phyloP scores from a whole-genome alignment of 2,329 filamentous ascomycete species.

The Arachnomyces sp. region DNA sequence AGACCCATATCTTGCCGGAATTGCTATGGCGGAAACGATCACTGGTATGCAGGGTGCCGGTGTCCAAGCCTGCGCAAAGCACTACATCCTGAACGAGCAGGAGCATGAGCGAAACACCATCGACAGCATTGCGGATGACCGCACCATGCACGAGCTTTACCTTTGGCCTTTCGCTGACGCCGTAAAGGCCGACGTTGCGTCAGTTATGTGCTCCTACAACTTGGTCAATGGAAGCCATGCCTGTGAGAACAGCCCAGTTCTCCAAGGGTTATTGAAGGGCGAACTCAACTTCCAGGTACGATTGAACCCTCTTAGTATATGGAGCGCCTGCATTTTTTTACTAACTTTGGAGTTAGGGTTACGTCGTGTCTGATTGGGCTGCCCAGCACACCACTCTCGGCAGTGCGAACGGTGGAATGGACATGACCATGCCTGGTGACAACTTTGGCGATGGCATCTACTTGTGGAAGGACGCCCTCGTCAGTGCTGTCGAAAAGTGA shows the following conservation, averaged over 20 bases:
- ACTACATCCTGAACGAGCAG: constrained; percentile 58
- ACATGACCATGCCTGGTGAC: constrained; percentile 38
- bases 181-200: constrained; percentile 54
- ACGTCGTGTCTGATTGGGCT: constrained; percentile 38
- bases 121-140: constrained; percentile 58
- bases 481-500: constrained; percentile 38
- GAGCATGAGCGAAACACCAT: constrained; percentile 42
- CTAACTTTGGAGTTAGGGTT: constrained; percentile 20
- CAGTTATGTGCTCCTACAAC: constrained; percentile 42
- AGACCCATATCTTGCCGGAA: constrained; percentile 38
- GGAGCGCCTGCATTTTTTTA: too few species aligned
- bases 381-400: constrained; percentile 38
- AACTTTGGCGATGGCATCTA: constrained; percentile 15
- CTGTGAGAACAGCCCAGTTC: constrained; percentile 39
- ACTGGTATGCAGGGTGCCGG: constrained; percentile 47
- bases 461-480: constrained; percentile 15
- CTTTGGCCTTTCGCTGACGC: constrained; percentile 71
- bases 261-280: constrained; percentile 42
- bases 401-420: constrained; percentile 36
- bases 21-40: constrained; percentile 34
- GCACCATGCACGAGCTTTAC: constrained; percentile 67
- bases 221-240: constrained; percentile 41
- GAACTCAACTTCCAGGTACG: constrained; percentile 41
- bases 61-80: constrained; percentile 58
- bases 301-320: too few species aligned